Evolutionary conservation across 2,329 filamentous ascomycete species (phyloP).

Genomic region (Lasiodiplodia hormozganensis): DNA sequence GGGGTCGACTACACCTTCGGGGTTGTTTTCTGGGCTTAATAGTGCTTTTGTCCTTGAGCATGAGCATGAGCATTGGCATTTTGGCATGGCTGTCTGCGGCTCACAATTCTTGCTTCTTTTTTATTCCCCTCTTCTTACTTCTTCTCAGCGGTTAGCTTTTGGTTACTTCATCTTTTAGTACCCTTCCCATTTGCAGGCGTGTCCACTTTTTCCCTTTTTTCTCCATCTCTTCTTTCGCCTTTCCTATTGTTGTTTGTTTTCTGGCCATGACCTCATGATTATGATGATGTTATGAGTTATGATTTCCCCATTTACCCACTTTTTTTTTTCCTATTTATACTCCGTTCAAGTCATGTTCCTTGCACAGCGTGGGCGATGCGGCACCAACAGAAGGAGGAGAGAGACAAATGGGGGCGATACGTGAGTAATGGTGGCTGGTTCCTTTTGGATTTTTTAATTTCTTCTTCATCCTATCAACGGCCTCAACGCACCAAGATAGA

Average conservation of each 20-base stretch:
- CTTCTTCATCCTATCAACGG: too few species aligned
- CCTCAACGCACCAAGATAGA: too few species aligned
- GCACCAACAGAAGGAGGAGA: neutral
- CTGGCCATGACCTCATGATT: conserved; percentile 12
- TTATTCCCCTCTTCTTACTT: neutral
- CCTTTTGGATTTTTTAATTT: too few species aligned
- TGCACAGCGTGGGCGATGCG: neutral
- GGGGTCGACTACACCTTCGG: too few species aligned
- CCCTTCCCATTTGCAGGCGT: neutral
- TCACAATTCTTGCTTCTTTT: neutral
- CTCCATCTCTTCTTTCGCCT: neutral
- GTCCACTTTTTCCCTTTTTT: neutral
- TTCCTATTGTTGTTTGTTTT: neutral
- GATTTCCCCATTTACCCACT: neutral
- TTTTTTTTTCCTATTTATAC: neutral
- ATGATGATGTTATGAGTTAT: conserved; percentile 5
- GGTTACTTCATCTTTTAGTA: neutral
- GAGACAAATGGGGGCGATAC: too few species aligned
- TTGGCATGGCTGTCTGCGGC: neutral
- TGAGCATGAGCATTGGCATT: neutral
- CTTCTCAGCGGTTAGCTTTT: neutral
- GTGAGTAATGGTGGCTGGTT: too few species aligned
- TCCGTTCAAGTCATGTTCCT: neutral
- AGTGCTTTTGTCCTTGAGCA: neutral
- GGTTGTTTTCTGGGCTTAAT: too few species aligned